Evolutionary conservation across 2,329 filamentous ascomycete genomes (phyloP), one percentile per base, ranked within the genome.

Genomic region (Fusarium mangiferae): DNA sequence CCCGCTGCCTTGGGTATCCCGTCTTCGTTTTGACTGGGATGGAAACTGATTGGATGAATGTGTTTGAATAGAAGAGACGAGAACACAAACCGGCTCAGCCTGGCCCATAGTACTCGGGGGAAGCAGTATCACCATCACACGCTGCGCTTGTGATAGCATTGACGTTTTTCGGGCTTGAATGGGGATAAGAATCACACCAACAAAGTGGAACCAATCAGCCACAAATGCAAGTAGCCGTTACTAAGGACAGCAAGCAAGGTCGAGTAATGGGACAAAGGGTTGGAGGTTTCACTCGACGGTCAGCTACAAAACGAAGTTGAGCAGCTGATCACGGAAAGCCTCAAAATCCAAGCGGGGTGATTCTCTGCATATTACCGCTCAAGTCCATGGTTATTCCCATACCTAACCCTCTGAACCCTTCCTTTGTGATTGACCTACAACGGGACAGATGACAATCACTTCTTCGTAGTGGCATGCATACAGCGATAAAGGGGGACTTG

Each of bases 1-100:
- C 44, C 49, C 62, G 65, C 61, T 68, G 59, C 60, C 67, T 65
- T 78, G 65, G 63, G 61, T 77, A 75, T 70, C 61, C 61, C 52
- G 61, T 71, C 64, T 65, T 54, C 33, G 30, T 33, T 55, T 24
- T 30, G 36, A 42, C 42, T 60, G n/a, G 17, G 33, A 42, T 28
- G n/a, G 24, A 46, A 45, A 28, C 49, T 61, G 56, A 75, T 72
- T 75, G 62, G 72, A 39, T 54, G 35, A 48, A 15, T 28, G n/a
- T n/a, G 36, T 41, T 35, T 33, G 42, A 65, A 61, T 35, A 61
- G 72, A 73, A 73, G 59, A 52, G 54, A 64, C 48, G 55, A 58
- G 64, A 69, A 69, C 26, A 49, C 15, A 15, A 51, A 59, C 44
- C 24, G 15, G 26, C 55, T n/a, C 66, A 44, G 26, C 56, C 56